phyloP scores from a whole-genome alignment of 83 land plant genomes.

The Picea mariana region DNA sequence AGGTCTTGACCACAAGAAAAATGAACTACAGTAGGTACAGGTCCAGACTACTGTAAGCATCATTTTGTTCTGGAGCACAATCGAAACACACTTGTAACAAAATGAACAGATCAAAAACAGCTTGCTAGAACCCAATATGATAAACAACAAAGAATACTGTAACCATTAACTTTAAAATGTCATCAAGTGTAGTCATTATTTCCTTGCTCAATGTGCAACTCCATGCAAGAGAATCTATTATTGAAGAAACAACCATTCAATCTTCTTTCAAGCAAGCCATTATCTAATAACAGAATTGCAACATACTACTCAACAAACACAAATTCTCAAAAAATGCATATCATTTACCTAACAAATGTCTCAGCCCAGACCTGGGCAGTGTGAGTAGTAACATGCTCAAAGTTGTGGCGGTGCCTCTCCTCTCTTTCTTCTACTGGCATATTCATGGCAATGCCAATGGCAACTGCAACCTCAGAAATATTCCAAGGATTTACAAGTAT shows the following conservation, averaged over 20 bases:
- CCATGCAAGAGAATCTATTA: neutral
- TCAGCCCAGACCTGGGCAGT: conserved; percentile 64
- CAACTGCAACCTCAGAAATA: conserved; percentile 43
- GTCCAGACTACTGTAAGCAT: too few species aligned
- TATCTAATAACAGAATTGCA: neutral
- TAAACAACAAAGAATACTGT: neutral
- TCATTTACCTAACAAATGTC: conserved; percentile 42
- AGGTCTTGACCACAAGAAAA: too few species aligned
- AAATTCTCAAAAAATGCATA: neutral
- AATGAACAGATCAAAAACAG: neutral
- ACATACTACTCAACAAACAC: neutral
- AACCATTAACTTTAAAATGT: neutral
- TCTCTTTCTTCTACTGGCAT: conserved; percentile 48
- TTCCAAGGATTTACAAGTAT: conserved; percentile 59
- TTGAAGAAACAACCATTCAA: neutral
- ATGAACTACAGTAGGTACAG: too few species aligned
- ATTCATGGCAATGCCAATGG: conserved; percentile 41
- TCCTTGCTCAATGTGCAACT: neutral
- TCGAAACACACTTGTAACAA: too few species aligned
- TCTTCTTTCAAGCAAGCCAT: neutral
- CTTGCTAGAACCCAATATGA: neutral
- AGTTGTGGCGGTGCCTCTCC: conserved; percentile 51
- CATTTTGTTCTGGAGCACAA: too few species aligned
- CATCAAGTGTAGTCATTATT: neutral
- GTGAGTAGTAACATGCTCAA: conserved; percentile 54